Conservation (phyloP, 2,329 filamentous ascomycete species). For the Hypoxylon sp. region DNA sequence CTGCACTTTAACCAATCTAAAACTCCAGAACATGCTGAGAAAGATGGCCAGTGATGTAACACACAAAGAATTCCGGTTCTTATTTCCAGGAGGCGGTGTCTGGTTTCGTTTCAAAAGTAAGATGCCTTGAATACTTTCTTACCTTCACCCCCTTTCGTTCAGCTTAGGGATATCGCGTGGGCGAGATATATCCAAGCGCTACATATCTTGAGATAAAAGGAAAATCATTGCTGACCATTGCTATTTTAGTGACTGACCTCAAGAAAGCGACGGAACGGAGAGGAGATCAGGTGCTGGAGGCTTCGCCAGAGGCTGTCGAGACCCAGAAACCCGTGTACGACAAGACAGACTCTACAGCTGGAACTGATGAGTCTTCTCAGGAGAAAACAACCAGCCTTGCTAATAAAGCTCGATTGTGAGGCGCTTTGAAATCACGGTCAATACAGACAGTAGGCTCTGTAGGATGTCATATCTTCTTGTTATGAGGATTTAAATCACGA, state of each 20-base stretch:
- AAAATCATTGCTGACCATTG: background rate
- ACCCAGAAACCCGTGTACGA: background rate
- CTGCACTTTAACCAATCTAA: conserved; percentile 33
- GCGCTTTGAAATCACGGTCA: background rate
- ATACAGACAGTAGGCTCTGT: background rate
- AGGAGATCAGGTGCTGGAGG: background rate
- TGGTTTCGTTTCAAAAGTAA: conserved; percentile 45
- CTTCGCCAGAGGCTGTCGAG: background rate
- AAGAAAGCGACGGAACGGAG: conserved; percentile 33
- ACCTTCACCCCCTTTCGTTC: background rate
- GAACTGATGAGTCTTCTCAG: background rate
- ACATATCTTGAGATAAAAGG: background rate
- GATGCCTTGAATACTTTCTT: background rate
- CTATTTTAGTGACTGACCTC: conserved; percentile 30
- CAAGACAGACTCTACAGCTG: background rate
- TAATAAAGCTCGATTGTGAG: background rate
- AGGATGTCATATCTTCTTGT: background rate
- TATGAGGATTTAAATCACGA: background rate
- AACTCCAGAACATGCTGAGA: conserved; percentile 30
- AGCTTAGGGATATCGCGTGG: background rate
- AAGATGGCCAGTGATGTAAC: conserved; percentile 35
- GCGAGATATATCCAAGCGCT: background rate
- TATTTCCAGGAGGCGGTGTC: conserved; percentile 35
- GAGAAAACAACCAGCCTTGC: background rate
- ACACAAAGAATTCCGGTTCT: conserved; percentile 38